These are phyloP conservation scores for Gloeophyllum trabeum DNA, from an alignment of 768 basidiomycete genomes.

Conservation along the genomic window DNA sequence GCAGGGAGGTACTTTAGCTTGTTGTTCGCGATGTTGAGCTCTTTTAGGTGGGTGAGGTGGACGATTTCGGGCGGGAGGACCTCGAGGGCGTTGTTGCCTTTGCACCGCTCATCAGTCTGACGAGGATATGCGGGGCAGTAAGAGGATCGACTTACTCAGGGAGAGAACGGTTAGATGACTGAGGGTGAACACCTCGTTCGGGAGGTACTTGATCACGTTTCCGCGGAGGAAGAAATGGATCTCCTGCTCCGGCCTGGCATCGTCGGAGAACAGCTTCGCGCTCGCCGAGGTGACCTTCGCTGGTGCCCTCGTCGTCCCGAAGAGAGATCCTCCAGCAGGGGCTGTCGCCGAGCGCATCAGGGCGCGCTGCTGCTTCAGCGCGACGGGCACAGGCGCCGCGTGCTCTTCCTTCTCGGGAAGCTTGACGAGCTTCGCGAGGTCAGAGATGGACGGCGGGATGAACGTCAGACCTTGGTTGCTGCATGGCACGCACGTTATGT, in stretches of 20 bases:
- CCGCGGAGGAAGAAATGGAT: constrained; percentile 45
- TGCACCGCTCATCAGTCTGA: not conserved
- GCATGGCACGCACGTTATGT: constrained; percentile 1
- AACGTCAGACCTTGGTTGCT: constrained; percentile 27
- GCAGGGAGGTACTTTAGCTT: constrained; percentile 47
- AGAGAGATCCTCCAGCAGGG: constrained; percentile 6
- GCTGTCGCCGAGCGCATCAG: constrained; percentile 12
- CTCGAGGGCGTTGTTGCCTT: constrained; percentile 47
- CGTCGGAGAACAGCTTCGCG: constrained; percentile 12
- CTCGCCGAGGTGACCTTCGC: constrained; percentile 13
- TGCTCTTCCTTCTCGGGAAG: constrained; percentile 27
- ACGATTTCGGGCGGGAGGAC: constrained; percentile 55
- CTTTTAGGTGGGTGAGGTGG: constrained; percentile 37
- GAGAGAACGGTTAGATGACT: constrained; percentile 49
- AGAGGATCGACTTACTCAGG: constrained; percentile 42
- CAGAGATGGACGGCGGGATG: constrained; percentile 36
- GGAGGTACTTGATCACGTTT: constrained; percentile 44
- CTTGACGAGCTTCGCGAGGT: constrained; percentile 33
- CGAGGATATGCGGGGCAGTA: not conserved
- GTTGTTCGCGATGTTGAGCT: constrained; percentile 55
- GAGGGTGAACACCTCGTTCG: constrained; percentile 44
- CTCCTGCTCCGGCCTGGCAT: constrained; percentile 27
- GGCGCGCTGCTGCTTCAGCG: constrained; percentile 3
- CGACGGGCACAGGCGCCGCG: not conserved
- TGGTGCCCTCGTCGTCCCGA: too few relatives aligned